Base-by-base conservation (phyloP, 2,329 filamentous ascomycete species). In the Rosellinia necatrix region DNA sequence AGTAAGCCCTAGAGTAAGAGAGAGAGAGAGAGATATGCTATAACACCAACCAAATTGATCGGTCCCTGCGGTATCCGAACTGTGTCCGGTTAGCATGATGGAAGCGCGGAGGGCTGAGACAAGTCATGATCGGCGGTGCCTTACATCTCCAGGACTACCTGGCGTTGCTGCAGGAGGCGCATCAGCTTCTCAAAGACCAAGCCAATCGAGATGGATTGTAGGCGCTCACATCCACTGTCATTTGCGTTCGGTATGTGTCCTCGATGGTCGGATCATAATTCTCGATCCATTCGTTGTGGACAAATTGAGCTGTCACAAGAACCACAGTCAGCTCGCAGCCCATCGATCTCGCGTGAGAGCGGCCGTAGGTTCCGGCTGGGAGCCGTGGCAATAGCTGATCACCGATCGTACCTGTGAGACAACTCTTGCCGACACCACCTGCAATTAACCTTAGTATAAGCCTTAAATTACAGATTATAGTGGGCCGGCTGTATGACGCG, bases 251-350 rank as follows among this genome's bases (percentile, higher is more conserved):
- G 70, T 91, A 91, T 25, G 88, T 89, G 72, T 91, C 88, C 70
- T 91, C 88, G 65, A 91, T 91, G 15, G 88, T 91, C 13, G 88
- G 88, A 71, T 91, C 88, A 74, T 91, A 91, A 72, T 86, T 90
- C 74, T 96, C 91, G 71, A 96, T 93, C 90, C 91, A 96, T 67
- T 96, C 89, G 76, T 94, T 92, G 74, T 94, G 91, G 49, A 96
- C 91, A 69, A 96, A 96, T 80, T 96, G 91, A 68, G 92, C 91
- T 91, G 68, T 68, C 63, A 65, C 56, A 64, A 63, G 25, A 47
- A 62, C 49, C 12, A 57, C 38, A 38, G 42, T 62, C 54, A 61
- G 62, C 58, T 56, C 60, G 53, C 32, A 41, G 58, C 37, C 15
- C 48, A 32, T 32, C 15, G 52, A 38, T 17, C 27, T 19, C 21